Evolutionary conservation across 495 filamentous ascomycete species (phyloP).

Genomic region (Trichoderma reesei): DNA sequence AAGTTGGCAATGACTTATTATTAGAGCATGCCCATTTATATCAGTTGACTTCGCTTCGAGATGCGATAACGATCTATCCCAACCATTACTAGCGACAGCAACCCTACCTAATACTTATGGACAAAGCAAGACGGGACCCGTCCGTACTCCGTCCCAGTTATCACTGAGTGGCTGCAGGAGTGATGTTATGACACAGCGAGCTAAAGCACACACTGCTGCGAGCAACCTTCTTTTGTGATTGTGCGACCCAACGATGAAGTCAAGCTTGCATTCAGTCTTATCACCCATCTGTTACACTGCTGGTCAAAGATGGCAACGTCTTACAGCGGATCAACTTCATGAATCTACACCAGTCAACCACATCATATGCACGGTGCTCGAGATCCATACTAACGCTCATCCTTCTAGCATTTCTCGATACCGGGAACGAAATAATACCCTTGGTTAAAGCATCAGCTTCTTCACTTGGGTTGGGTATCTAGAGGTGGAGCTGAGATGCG

Average conservation of each 20-base stretch:
- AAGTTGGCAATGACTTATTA: neutral
- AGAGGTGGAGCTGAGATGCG: neutral
- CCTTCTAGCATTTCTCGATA: too few species aligned
- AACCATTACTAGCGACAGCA: neutral
- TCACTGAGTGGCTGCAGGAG: neutral
- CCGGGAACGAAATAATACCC: neutral
- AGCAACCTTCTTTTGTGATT: neutral
- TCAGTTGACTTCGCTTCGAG: neutral
- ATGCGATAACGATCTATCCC: neutral
- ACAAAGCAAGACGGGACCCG: neutral
- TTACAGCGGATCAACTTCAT: too few species aligned
- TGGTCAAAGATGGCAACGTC: neutral
- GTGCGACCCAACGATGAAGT: neutral
- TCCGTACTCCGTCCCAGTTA: neutral
- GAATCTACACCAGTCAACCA: too few species aligned
- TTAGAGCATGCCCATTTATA: neutral
- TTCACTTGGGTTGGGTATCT: too few species aligned
- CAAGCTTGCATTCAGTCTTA: neutral
- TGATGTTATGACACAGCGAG: neutral
- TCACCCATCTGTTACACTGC: neutral
- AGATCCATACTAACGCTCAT: too few species aligned
- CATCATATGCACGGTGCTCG: too few species aligned
- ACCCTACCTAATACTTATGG: too few species aligned
- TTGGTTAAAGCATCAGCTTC: too few species aligned
- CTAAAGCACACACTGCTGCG: neutral